Percentiles rank a stretch among this genome's conserved stretches.
phyloP scores from a whole-genome alignment of 1,284 basidiomycete species.

The Leccinum colubrinum region DNA sequence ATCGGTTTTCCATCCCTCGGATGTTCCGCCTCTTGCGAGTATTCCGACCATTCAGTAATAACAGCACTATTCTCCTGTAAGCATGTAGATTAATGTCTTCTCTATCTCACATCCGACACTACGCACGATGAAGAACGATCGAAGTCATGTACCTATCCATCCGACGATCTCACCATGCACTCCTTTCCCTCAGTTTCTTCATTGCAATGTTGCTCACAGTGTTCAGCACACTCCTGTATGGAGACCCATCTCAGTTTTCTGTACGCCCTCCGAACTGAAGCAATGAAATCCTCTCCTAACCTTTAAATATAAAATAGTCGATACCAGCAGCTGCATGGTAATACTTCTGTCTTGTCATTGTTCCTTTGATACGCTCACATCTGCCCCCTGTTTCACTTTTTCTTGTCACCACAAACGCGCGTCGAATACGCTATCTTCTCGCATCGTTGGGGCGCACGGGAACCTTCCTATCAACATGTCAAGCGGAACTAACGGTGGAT shows the following conservation, averaged over 20 bases:
- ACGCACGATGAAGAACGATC: slow-evolving; percentile 58
- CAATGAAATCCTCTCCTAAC: slow-evolving; percentile 3
- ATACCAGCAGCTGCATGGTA: slow-evolving; percentile 80
- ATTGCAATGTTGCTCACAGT: slow-evolving; percentile 84
- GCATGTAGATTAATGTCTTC: slow-evolving; percentile 25
- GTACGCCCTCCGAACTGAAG: slow-evolving; percentile 34
- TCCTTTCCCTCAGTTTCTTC: slow-evolving; percentile 85
- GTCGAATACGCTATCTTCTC: slow-evolving; percentile 17
- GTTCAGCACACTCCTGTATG: slow-evolving; percentile 86
- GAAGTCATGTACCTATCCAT: slow-evolving; percentile 94
- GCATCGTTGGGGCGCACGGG: slow-evolving; percentile 15
- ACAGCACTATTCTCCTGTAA: slow-evolving; percentile 76
- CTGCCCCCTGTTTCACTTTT: neutral
- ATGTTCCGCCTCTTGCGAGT: slow-evolving; percentile 85
- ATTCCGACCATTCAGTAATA: slow-evolving; percentile 85
- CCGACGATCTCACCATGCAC: slow-evolving; percentile 78
- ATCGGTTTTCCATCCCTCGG: slow-evolving; percentile 83
- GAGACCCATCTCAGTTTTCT: slow-evolving; percentile 75
- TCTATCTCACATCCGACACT: neutral
- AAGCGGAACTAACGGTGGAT: neutral
- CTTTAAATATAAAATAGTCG: slow-evolving; percentile 42
- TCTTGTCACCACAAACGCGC: neutral
- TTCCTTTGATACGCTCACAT: neutral
- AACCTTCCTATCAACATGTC: slow-evolving; percentile 14
- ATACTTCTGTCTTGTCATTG: neutral